phyloP scores from a whole-genome alignment of 495 filamentous ascomycete genomes.

The Parachaetomium inaequale region DNA sequence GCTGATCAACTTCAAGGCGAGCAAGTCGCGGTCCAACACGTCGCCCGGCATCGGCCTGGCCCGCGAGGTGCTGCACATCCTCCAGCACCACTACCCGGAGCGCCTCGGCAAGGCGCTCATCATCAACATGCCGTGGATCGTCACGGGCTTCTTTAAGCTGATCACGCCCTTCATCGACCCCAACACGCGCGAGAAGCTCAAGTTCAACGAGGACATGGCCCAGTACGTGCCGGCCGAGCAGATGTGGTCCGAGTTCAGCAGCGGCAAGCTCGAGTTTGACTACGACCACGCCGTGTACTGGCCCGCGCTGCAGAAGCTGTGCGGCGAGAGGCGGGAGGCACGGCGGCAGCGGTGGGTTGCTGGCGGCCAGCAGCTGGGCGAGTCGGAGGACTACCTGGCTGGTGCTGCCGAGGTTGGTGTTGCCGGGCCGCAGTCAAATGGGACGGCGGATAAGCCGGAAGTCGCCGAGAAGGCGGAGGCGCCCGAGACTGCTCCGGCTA shows the following conservation, averaged over 20 bases:
- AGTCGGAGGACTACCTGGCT: constrained; percentile 72
- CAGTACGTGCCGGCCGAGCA: constrained; percentile 73
- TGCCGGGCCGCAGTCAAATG: constrained; percentile 4
- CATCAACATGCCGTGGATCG: constrained; percentile 83
- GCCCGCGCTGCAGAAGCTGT: constrained; percentile 72
- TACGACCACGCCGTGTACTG: constrained; percentile 89
- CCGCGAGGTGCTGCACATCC: constrained; percentile 74
- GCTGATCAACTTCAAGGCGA: constrained; percentile 76
- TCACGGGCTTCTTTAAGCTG: constrained; percentile 88
- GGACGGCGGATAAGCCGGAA: background rate
- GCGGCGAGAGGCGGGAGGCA: constrained; percentile 55
- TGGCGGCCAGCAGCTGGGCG: constrained; percentile 74
- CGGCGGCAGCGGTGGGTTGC: constrained; percentile 68
- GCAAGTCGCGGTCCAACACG: constrained; percentile 67
- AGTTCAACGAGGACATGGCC: constrained; percentile 85
- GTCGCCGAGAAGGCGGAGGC: background rate
- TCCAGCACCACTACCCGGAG: constrained; percentile 95
- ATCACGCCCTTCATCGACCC: constrained; percentile 97
- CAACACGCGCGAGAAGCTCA: constrained; percentile 82
- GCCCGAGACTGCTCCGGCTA: background rate
- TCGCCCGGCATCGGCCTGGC: constrained; percentile 71
- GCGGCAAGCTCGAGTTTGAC: constrained; percentile 68
- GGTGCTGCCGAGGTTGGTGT: constrained; percentile 26
- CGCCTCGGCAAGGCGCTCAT: constrained; percentile 83
- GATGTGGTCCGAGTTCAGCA: constrained; percentile 65